Evolutionary conservation across 352 stramenopile species (phyloP).

Genomic region (Globisporangium paddicum): DNA sequence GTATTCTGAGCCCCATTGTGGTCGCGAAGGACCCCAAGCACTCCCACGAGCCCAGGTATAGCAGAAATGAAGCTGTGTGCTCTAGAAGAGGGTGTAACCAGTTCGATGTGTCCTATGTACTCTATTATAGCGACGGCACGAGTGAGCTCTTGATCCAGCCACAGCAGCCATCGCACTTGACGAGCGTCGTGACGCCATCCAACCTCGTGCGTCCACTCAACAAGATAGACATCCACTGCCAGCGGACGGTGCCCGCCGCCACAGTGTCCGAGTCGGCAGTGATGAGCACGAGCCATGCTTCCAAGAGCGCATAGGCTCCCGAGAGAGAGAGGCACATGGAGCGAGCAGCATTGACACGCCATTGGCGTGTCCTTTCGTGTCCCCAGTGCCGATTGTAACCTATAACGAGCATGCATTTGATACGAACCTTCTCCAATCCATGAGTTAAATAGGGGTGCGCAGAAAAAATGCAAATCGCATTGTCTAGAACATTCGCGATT

Average conservation of each 20-base stretch:
- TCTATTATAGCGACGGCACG: background rate
- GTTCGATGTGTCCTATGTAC: no score
- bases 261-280: background rate
- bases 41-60: constrained; percentile 52
- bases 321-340: background rate
- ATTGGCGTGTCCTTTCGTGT: background rate
- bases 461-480: background rate
- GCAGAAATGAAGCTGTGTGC: no score
- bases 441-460: background rate
- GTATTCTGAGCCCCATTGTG: constrained; percentile 21
- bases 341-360: background rate
- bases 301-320: constrained; percentile 2
- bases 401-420: background rate
- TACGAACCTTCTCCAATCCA: no score
- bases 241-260: background rate
- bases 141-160: background rate
- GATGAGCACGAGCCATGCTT: constrained; percentile 1
- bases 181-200: constrained; percentile 38
- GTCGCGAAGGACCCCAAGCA: constrained; percentile 55
- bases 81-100: background rate
- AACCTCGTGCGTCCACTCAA: constrained; percentile 51
- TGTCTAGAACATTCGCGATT: background rate
- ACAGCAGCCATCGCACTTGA: background rate
- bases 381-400: constrained; percentile 4
- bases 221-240: constrained; percentile 47